Base-by-base conservation (phyloP, 768 basidiomycete species). In the Tricholoma saponaceum region DNA sequence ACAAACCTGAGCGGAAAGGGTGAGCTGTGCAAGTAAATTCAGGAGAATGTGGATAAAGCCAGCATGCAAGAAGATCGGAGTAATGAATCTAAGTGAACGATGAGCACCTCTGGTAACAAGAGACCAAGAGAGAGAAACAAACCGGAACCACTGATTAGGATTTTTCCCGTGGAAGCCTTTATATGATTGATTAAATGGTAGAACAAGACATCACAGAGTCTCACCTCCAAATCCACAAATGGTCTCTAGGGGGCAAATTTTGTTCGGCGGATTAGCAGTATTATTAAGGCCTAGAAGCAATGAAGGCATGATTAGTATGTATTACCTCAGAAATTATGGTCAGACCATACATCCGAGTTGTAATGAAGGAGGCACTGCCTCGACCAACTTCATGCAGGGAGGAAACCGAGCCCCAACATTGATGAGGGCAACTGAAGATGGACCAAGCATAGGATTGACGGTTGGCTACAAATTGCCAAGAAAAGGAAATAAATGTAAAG, bases 11-110 rank as follows among this genome's bases (percentile, higher is more conserved):
- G 87, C 90, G 6, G 87, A 89, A n/a, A 90, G 74, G 0, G 82
- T 83, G 56, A 90, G 69, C 64, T 96, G 95, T 13, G 88, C 95
- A 26, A 95, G 68, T 86, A 98, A 89, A 68, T 99, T 99, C 59
- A 99, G 67, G 4, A 88, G 62, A 33, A 96, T 78, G 69, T 99
- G 96, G n/a, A 99, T 78, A 57, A 99, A 78, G n/a, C 96, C 96
- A 10, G 93, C 97, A 64, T 98, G 96, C 5, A 98, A 73, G 68
- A 98, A 97, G 52, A 96, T 89, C 8, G 95, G 82, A 1, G 87
- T 85, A 63, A 95, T 87, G 67, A 95, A 95, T 60, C 92, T 90
- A 30, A 30, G 4, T 30, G 26, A 5, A 30, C 16, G 47, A 30
- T 50, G 26, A 23, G 39, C 12, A 54, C n/a, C 16, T 52, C 22